phyloP scores from a whole-genome alignment of 1,139 yeast genomes.

The Kodamaea alishanica region DNA sequence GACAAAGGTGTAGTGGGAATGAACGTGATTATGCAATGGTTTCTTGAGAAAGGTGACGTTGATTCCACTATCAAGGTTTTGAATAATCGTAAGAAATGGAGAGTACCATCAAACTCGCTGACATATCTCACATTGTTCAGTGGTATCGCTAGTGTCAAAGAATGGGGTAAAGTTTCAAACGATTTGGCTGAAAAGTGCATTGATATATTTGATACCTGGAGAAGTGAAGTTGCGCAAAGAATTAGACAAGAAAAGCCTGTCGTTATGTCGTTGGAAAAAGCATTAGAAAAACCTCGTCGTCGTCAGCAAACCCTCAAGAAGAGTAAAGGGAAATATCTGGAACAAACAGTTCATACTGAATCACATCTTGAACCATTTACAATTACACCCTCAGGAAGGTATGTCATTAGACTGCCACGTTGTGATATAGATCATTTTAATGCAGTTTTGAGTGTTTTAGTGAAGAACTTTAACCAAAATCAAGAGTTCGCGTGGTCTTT shows the following conservation, averaged over 20 bases:
- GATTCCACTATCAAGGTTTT: slow-evolving; percentile 46
- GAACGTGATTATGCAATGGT: slow-evolving; percentile 55
- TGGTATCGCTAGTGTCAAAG: slow-evolving; percentile 47
- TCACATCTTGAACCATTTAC: slow-evolving; percentile 7
- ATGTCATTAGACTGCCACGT: slow-evolving; percentile 4
- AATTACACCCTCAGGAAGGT: slow-evolving; percentile 4
- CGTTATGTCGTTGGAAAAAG: slow-evolving; percentile 1
- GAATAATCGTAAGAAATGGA: slow-evolving; percentile 59
- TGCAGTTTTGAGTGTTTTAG: slow-evolving; percentile 35
- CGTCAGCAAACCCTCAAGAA: background rate
- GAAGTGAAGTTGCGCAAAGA: slow-evolving; percentile 6
- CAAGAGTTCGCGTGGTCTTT: slow-evolving; percentile 40
- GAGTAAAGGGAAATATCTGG: slow-evolving; percentile 2
- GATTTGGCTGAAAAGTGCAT: slow-evolving; percentile 22
- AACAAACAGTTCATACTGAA: slow-evolving; percentile 1
- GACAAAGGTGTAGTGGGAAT: slow-evolving; percentile 54
- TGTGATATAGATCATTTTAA: slow-evolving; percentile 34
- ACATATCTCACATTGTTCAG: slow-evolving; percentile 55
- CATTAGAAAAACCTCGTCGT: background rate
- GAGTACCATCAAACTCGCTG: slow-evolving; percentile 49
- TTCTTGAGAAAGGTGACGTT: slow-evolving; percentile 38
- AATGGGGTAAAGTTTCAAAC: slow-evolving; percentile 33
- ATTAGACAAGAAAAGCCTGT: slow-evolving; percentile 1
- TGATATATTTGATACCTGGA: slow-evolving; percentile 22
- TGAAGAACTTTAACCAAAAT: slow-evolving; percentile 30